A percentile compares a stretch with the other conserved stretches of the same genome.
Evolutionary conservation across 768 basidiomycete genomes (phyloP).

Genomic region (Tylopilus intermedius): DNA sequence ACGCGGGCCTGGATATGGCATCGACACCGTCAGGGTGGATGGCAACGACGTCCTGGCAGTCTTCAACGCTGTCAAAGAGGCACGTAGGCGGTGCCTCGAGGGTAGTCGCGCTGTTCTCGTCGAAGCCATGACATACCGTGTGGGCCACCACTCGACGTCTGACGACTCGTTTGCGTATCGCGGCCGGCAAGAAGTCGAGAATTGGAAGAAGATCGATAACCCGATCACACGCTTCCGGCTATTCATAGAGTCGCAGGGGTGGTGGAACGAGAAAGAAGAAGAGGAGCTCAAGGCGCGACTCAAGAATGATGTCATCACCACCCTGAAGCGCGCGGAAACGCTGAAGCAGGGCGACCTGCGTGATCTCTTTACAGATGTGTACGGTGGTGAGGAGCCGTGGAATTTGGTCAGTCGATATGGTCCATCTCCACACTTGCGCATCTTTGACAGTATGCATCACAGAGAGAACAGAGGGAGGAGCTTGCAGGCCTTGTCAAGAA

Average conservation of each 20-base stretch:
- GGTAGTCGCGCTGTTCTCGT: slow-evolving; percentile 78
- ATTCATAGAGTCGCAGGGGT: slow-evolving; percentile 75
- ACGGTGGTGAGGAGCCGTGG: slow-evolving; percentile 81
- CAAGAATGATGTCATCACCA: slow-evolving; percentile 68
- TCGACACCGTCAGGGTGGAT: slow-evolving; percentile 88
- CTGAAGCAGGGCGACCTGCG: slow-evolving; percentile 65
- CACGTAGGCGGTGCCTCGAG: slow-evolving; percentile 64
- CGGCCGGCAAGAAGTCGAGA: slow-evolving; percentile 83
- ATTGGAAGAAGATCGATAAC: slow-evolving; percentile 87
- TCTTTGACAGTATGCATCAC: background rate
- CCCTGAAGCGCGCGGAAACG: slow-evolving; percentile 74
- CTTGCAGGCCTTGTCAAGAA: slow-evolving; percentile 69
- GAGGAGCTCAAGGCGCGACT: slow-evolving; percentile 61
- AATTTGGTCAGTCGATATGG: slow-evolving; percentile 58
- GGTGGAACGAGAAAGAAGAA: slow-evolving; percentile 81
- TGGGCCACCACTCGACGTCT: slow-evolving; percentile 93
- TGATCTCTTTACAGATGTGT: slow-evolving; percentile 83
- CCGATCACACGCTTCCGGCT: slow-evolving; percentile 80
- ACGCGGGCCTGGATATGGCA: slow-evolving; percentile 85
- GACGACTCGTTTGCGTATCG: slow-evolving; percentile 96
- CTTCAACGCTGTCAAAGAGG: slow-evolving; percentile 65
- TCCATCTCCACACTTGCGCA: background rate
- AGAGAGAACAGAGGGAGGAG: slow-evolving; percentile 85
- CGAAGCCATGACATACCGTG: slow-evolving; percentile 89
- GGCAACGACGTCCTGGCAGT: slow-evolving; percentile 92